These are phyloP conservation scores for Brassica nigra DNA, from an alignment of 345 rosid genomes.

Conservation along the genomic window DNA sequence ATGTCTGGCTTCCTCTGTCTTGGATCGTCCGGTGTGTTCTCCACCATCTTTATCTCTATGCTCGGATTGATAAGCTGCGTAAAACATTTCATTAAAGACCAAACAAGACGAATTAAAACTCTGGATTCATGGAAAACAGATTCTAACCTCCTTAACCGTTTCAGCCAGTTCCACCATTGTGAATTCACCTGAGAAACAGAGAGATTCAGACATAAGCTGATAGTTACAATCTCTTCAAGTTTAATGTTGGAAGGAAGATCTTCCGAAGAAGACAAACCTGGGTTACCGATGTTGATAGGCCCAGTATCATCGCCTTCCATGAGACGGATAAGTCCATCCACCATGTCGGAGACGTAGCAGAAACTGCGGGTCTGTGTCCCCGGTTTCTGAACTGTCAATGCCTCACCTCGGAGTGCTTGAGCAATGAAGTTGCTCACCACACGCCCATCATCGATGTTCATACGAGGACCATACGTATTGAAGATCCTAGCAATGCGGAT, in stretches of 20 bases:
- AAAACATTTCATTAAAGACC: neutral
- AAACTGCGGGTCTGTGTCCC: constrained; percentile 98
- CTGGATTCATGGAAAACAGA: neutral
- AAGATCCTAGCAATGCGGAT: constrained; percentile 96
- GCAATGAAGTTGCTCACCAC: constrained; percentile 98
- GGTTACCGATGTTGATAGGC: constrained; percentile 95
- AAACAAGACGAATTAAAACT: neutral
- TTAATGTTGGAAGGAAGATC: neutral
- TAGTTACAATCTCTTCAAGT: neutral
- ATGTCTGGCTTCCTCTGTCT: constrained; percentile 89
- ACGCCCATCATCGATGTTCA: constrained; percentile 98
- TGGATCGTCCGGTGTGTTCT: constrained; percentile 94
- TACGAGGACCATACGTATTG: constrained; percentile 95
- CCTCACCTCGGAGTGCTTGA: constrained; percentile 88
- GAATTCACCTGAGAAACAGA: constrained; percentile 65
- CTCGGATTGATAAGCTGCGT: constrained; percentile 72
- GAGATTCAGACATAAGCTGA: neutral
- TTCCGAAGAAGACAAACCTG: constrained; percentile 50
- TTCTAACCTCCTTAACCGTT: constrained; percentile 84
- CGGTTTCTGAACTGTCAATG: constrained; percentile 88
- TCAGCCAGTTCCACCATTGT: constrained; percentile 93
- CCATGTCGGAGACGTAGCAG: constrained; percentile 97
- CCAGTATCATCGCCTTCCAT: constrained; percentile 94
- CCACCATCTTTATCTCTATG: constrained; percentile 81
- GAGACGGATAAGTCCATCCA: constrained; percentile 92